Conservation (phyloP, 768 basidiomycete species). For the Suillus discolor region DNA sequence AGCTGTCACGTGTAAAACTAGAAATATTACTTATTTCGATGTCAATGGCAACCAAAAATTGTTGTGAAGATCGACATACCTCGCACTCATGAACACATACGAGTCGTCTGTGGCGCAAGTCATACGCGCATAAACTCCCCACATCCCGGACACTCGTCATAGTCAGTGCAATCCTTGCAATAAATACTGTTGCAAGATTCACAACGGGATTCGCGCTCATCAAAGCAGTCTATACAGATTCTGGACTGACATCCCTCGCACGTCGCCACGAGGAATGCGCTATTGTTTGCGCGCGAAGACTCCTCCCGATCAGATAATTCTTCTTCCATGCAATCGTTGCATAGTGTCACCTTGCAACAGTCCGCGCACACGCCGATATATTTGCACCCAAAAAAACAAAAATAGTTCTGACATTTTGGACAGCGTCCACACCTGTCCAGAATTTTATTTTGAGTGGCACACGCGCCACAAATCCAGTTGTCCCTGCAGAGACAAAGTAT, state of each 20-base stretch:
- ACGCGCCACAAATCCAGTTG: not conserved
- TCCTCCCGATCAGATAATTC: constrained; percentile 11
- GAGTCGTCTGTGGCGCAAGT: not conserved
- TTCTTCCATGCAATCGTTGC: constrained; percentile 30
- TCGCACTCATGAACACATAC: not conserved
- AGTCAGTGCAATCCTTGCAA: not conserved
- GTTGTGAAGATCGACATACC: not conserved
- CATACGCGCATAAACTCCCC: not conserved
- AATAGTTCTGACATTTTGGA: constrained; percentile 20
- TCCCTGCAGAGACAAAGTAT: not conserved
- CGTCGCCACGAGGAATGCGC: not conserved
- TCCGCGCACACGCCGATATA: constrained; percentile 26
- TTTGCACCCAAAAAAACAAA: constrained; percentile 22
- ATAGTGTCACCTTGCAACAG: constrained; percentile 22
- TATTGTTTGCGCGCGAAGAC: not conserved
- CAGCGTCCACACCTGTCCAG: constrained; percentile 8
- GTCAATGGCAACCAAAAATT: not conserved
- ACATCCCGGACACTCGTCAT: not conserved
- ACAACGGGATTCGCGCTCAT: not conserved
- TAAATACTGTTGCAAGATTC: not conserved
- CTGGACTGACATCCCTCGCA: not conserved
- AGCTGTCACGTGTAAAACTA: not conserved
- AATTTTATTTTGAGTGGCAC: not conserved
- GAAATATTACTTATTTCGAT: not conserved
- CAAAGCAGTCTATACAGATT: not conserved